Percentiles rank a stretch among this genome's conserved stretches.
These are phyloP conservation scores for Dendrobium catenatum DNA, from an alignment of 106 monocot species.

Conservation along the genomic window DNA sequence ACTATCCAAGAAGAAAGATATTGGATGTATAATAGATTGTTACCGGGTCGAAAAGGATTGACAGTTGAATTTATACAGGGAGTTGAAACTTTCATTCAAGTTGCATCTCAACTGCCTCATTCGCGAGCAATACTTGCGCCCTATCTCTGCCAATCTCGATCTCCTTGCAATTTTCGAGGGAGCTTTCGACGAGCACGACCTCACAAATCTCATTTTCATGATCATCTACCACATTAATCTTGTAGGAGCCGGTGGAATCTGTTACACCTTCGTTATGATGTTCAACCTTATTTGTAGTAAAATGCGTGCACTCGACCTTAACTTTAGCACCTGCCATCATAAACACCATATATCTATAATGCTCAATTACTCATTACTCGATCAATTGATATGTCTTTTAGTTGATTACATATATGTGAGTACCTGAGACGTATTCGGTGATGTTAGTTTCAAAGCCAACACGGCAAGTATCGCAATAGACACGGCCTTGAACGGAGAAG, in stretches of 20 bases:
- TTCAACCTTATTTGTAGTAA: background rate
- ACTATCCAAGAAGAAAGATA: too few species aligned
- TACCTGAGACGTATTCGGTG: conserved; percentile 37
- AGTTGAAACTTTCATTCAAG: too few species aligned
- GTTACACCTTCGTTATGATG: background rate
- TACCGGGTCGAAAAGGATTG: too few species aligned
- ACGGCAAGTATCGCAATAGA: conserved; percentile 78
- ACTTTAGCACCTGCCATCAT: conserved; percentile 5
- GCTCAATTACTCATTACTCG: background rate
- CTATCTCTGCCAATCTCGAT: background rate
- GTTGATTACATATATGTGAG: background rate
- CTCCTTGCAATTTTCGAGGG: conserved; percentile 7
- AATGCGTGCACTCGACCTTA: conserved; percentile 6
- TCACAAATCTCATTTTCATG: conserved; percentile 13
- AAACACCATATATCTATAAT: background rate
- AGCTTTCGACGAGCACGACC: conserved; percentile 8
- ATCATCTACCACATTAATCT: background rate
- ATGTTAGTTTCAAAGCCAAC: conserved; percentile 66
- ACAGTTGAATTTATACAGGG: too few species aligned
- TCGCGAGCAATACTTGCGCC: background rate
- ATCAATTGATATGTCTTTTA: background rate
- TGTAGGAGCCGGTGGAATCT: background rate
- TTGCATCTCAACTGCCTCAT: too few species aligned
- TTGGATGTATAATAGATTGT: too few species aligned
- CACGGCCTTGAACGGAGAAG: conserved; percentile 45